These are phyloP conservation scores for Dendrocalamus sinicus DNA, from an alignment of 176 grass and related monocot species.

Conservation along the genomic window DNA sequence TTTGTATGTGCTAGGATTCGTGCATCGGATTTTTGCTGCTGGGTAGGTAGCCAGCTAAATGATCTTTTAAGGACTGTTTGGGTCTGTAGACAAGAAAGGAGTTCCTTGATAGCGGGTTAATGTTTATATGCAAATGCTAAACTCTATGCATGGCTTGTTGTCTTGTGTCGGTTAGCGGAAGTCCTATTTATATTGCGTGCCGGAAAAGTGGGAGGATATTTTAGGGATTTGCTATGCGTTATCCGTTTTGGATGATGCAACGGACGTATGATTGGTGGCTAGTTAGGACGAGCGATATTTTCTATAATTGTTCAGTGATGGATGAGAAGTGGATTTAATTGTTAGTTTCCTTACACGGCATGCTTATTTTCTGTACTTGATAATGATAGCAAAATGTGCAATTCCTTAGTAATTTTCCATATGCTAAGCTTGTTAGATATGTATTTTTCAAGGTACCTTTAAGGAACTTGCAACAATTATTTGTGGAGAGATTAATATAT, in stretches of 20 bases:
- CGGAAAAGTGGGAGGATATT: neutral
- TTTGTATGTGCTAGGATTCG: neutral
- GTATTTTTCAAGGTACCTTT: neutral
- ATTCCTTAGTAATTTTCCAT: neutral
- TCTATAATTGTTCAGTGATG: neutral
- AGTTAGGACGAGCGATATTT: neutral
- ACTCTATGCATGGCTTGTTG: neutral
- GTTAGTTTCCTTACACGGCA: neutral
- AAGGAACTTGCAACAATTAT: neutral
- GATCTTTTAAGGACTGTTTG: neutral
- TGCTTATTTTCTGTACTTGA: neutral
- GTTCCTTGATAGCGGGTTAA: neutral
- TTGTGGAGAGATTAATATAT: neutral
- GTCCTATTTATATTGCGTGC: neutral
- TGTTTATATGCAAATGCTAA: slow-evolving; percentile 4
- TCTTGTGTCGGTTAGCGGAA: neutral
- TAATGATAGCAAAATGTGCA: neutral
- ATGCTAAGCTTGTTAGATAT: neutral
- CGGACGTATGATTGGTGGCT: neutral
- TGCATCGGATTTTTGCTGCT: slow-evolving; percentile 4
- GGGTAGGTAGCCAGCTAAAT: neutral
- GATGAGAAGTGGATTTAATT: neutral
- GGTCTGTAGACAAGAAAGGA: neutral
- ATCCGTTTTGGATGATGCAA: neutral
- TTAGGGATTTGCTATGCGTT: neutral